A percentile compares a stretch with the other conserved stretches of the same genome.
Conservation (phyloP, 2,329 filamentous ascomycete species). For the Diaporthe citriasiana region DNA sequence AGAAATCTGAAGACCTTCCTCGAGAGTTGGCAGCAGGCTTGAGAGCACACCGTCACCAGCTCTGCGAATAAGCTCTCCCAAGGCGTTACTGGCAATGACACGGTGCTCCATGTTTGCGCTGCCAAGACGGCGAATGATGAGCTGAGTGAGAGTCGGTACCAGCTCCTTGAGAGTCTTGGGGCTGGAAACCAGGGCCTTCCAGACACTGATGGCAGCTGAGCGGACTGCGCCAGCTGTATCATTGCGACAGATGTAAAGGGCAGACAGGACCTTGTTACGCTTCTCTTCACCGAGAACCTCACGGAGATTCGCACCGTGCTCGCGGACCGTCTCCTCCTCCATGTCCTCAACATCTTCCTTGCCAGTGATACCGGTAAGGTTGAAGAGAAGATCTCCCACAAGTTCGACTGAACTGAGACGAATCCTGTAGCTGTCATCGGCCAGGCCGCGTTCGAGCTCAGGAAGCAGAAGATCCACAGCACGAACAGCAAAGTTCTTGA, state of each 20-base stretch:
- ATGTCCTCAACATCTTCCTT: conserved; percentile 84
- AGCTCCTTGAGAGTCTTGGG: conserved; percentile 95
- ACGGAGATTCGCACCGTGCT: conserved; percentile 92
- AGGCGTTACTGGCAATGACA: conserved; percentile 96
- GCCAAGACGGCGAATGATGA: conserved; percentile 93
- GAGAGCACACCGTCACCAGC: conserved; percentile 94
- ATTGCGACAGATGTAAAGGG: conserved; percentile 96
- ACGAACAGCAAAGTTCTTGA: conserved; percentile 98
- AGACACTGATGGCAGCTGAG: conserved; percentile 89
- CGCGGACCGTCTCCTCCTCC: conserved; percentile 80
- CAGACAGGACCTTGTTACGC: conserved; percentile 96
- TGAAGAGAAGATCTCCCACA: conserved; percentile 96
- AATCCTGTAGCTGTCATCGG: conserved; percentile 98
- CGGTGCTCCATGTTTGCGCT: conserved; percentile 99
- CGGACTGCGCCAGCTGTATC: conserved; percentile 95
- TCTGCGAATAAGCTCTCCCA: conserved; percentile 96
- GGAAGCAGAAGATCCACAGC: conserved; percentile 94
- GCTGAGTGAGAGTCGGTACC: conserved; percentile 92
- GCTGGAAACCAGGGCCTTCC: conserved; percentile 96
- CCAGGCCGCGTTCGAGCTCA: conserved; percentile 94
- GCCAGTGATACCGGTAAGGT: conserved; percentile 92
- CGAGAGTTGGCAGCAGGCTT: conserved; percentile 88
- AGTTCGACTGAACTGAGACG: conserved; percentile 98
- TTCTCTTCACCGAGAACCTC: conserved; percentile 96
- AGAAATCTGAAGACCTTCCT: conserved; percentile 89